phyloP scores from a whole-genome alignment of 2,329 filamentous ascomycete species.

The Pseudodiploospora longispora region DNA sequence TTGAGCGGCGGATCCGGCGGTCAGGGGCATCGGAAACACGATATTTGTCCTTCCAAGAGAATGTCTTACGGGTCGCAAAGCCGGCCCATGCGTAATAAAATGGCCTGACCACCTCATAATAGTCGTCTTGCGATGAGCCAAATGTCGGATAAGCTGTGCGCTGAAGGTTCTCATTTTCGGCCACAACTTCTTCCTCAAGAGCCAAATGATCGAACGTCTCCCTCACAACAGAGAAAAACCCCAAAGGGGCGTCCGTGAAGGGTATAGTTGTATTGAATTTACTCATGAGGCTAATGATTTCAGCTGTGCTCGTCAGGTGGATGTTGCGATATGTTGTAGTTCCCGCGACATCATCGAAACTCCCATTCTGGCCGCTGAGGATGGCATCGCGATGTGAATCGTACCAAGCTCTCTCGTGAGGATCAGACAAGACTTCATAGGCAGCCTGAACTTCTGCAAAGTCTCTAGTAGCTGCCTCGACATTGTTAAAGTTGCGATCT shows the following conservation, averaged over 20 bases:
- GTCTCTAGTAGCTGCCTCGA: constrained; percentile 70
- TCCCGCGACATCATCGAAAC: constrained; percentile 37
- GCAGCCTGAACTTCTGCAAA: constrained; percentile 92
- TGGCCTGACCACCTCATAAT: constrained; percentile 65
- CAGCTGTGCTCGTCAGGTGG: constrained; percentile 69
- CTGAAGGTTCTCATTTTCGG: constrained; percentile 56
- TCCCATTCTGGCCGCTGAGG: constrained; percentile 53
- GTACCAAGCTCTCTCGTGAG: constrained; percentile 95
- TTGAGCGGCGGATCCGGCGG: constrained; percentile 68
- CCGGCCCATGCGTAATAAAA: constrained; percentile 78
- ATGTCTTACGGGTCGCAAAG: constrained; percentile 79
- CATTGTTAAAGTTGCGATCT: constrained; percentile 83
- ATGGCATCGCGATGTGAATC: constrained; percentile 88
- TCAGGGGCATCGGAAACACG: constrained; percentile 80
- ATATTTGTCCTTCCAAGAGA: constrained; percentile 84
- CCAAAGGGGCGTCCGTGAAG: constrained; percentile 69
- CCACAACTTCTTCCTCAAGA: constrained; percentile 69
- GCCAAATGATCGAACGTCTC: constrained; percentile 74
- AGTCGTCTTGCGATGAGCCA: constrained; percentile 65
- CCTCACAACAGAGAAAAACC: constrained; percentile 76
- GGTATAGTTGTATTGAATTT: constrained; percentile 72
- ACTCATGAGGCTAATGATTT: constrained; percentile 69
- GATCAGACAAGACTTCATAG: constrained; percentile 92
- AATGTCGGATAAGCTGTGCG: constrained; percentile 70
- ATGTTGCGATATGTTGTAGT: constrained; percentile 61